A percentile compares a stretch with the other conserved stretches of the same genome.
Evolutionary conservation across 2,329 filamentous ascomycete genomes (phyloP).

Genomic region (Amauroascus verrucosus): DNA sequence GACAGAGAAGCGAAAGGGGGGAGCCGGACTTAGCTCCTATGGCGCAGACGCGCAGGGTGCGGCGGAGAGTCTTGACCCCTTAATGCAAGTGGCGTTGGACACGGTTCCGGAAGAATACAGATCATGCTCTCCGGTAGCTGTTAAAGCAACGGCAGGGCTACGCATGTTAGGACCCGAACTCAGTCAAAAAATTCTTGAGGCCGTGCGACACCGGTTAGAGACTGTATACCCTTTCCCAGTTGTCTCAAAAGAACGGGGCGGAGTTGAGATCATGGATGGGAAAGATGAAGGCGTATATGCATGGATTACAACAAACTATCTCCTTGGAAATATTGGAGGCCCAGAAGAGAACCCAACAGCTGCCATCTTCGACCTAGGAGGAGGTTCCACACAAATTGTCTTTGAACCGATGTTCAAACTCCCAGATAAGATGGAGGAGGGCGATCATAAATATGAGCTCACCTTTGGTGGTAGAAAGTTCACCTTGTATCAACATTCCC

Average conservation of each 20-base stretch:
- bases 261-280: slow-evolving; percentile 95
- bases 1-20: slow-evolving; percentile 73
- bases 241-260: slow-evolving; percentile 70
- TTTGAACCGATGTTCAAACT: slow-evolving; percentile 94
- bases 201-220: slow-evolving; percentile 76
- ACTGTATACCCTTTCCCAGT: slow-evolving; percentile 90
- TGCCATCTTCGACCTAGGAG: slow-evolving; percentile 90
- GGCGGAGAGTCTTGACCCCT: slow-evolving; percentile 75
- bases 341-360: slow-evolving; percentile 84
- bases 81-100: slow-evolving; percentile 77
- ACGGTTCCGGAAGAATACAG: slow-evolving; percentile 81
- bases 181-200: slow-evolving; percentile 72
- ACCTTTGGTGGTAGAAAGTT: slow-evolving; percentile 85
- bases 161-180: slow-evolving; percentile 73
- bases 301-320: slow-evolving; percentile 98
- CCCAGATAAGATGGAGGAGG: slow-evolving; percentile 72
- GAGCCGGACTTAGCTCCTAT: slow-evolving; percentile 75
- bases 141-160: slow-evolving; percentile 92
- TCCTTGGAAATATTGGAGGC: slow-evolving; percentile 91
- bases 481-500: slow-evolving; percentile 93
- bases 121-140: slow-evolving; percentile 86
- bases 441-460: slow-evolving; percentile 92
- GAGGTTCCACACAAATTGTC: slow-evolving; percentile 95
- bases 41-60: slow-evolving; percentile 75
- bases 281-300: slow-evolving; percentile 96